Base-by-base conservation (phyloP, 2,329 filamentous ascomycete species). In the Scytalidium sp. region DNA sequence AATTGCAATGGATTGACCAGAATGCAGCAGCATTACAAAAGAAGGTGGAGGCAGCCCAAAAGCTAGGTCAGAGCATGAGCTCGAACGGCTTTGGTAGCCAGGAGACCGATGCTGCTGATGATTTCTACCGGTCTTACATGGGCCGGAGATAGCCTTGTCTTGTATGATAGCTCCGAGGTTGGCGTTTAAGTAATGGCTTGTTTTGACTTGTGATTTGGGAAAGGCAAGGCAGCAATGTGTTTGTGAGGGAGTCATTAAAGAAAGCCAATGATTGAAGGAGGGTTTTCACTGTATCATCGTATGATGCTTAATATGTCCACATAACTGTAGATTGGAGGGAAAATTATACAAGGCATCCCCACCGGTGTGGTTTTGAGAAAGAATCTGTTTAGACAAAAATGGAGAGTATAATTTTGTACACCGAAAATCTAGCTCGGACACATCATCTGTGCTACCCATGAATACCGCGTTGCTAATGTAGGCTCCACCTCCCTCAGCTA, bases 1-100 rank as follows among this genome's bases (percentile, higher is more conserved):
- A 97, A 69, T 78, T 99, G 53, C 93, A 97, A 70, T 88, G 88
- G 74, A 97, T 99, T 67, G 93, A 97, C 65, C 83, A 85, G 56
- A 92, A 93, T 56, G 88, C 93, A 29, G 81, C 85, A 15, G 80
- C 85, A 25, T 76, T 97, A 47, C 88, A 95, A 67, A 79, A 84
- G 52, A 96, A 96, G 78, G 89, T 97, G 46, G 72, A 76, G 5
- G 82, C 85, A 23, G 89, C 92, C 20, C 91, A 96, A 66, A 92
- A 92, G 70, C 82, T 89, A 29, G 84, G 83, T 62, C 84, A 83
- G 62, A 79, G 75, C 54, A 70, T 85, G 54, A 77, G 78, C 50
- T 50, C 61, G 19, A 75, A 71, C 57, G 77, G 78, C 50, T 79
- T 81, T 56, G 78, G 76, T 19, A 79, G 79, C 10, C 72, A 77